These are phyloP conservation scores for Trichoderma afroharzianum DNA, from an alignment of 2,329 filamentous ascomycete species.

Conservation along the genomic window DNA sequence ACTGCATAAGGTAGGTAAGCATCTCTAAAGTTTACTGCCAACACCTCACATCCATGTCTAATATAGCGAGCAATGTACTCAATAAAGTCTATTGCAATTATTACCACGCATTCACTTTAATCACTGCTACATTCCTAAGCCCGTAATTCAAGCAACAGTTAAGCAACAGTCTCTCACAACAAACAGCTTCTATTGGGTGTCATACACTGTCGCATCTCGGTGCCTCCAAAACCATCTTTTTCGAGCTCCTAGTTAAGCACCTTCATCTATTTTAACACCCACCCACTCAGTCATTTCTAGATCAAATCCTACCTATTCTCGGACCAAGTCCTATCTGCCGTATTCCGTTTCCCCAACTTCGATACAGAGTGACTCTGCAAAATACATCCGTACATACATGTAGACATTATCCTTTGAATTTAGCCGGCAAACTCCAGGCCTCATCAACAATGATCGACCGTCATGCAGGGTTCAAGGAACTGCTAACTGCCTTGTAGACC, in stretches of 20 bases:
- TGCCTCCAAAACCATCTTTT: neutral
- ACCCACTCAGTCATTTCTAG: neutral
- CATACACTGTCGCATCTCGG: neutral
- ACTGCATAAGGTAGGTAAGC: no score
- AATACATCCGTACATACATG: neutral
- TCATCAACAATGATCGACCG: neutral
- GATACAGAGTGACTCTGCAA: neutral
- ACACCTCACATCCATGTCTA: neutral
- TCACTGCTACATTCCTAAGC: neutral
- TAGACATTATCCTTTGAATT: slow-evolving; percentile 9
- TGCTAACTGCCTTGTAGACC: neutral
- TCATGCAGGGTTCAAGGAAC: neutral
- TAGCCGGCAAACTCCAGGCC: slow-evolving; percentile 1
- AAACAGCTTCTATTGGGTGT: neutral
- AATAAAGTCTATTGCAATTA: neutral
- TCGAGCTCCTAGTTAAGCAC: neutral
- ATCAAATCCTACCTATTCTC: neutral
- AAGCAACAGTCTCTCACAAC: neutral
- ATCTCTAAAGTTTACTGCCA: neutral
- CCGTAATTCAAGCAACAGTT: neutral
- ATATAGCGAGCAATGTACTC: neutral
- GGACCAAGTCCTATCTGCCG: neutral
- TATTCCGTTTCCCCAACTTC: neutral
- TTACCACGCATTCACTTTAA: neutral
- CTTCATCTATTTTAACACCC: neutral